Conservation (phyloP, 2,329 filamentous ascomycete genomes). For the Nemania sp. region DNA sequence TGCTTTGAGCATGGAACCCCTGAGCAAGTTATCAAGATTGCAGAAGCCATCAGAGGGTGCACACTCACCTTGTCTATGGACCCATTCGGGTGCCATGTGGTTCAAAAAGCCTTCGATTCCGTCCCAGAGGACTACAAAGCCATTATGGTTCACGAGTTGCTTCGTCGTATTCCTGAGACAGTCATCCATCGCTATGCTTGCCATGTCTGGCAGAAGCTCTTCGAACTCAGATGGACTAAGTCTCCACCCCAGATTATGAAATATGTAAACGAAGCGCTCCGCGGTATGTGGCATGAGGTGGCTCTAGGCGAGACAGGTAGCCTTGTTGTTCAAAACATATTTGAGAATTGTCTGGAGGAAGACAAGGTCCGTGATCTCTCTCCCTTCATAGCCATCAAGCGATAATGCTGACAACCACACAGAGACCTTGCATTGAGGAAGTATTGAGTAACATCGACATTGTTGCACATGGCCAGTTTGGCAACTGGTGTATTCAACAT, state of each 20-base stretch:
- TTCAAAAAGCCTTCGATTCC: constrained; percentile 98
- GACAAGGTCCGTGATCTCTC: constrained; percentile 73
- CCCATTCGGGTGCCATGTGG: constrained; percentile 95
- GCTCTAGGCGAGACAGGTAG: constrained; percentile 96
- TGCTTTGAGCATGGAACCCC: constrained; percentile 98
- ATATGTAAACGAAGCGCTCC: constrained; percentile 92
- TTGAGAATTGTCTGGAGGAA: constrained; percentile 97
- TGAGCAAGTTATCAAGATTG: constrained; percentile 93
- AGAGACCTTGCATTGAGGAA: constrained; percentile 97
- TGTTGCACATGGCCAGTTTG: constrained; percentile 95
- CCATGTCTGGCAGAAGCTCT: constrained; percentile 99
- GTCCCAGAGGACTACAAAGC: constrained; percentile 98
- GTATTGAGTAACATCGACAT: constrained; percentile 94
- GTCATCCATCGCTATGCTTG: constrained; percentile 98
- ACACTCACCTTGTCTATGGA: constrained; percentile 97
- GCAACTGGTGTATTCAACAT: constrained; percentile 99
- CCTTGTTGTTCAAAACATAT: constrained; percentile 98
- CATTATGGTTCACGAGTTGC: constrained; percentile 96
- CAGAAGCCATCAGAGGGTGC: constrained; percentile 89
- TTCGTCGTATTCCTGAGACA: constrained; percentile 93
- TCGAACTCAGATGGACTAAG: constrained; percentile 93
- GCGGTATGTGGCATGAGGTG: constrained; percentile 98
- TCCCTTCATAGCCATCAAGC: background rate
- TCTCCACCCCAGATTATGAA: constrained; percentile 98
- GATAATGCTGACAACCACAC: constrained; percentile 26